Percentiles rank a stretch among this genome's conserved stretches.
phyloP scores from a whole-genome alignment of 176 grass and related monocot species.

The Bolboschoenus planiculmis region DNA sequence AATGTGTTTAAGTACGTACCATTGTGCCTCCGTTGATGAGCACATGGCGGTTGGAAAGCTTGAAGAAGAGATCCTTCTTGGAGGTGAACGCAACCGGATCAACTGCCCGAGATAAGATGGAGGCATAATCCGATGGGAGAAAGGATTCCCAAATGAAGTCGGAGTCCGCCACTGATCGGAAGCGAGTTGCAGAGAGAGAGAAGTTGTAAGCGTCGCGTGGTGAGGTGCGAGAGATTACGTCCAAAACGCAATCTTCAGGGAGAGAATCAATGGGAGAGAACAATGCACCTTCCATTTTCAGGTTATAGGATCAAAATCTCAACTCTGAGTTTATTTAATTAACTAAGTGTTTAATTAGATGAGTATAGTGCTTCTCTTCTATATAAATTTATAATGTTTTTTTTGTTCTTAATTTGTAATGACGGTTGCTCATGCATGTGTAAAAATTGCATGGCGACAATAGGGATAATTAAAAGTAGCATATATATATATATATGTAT shows the following conservation, averaged over 20 bases:
- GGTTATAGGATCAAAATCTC: neutral
- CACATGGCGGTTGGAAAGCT: slow-evolving; percentile 43
- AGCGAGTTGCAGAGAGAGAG: slow-evolving; percentile 38
- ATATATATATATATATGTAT: too few species aligned
- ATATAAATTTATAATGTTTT: too few species aligned
- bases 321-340: neutral
- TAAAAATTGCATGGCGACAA: too few species aligned
- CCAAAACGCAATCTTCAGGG: slow-evolving; percentile 57
- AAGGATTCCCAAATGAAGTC: slow-evolving; percentile 52
- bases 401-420: too few species aligned
- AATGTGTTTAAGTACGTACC: slow-evolving; percentile 1
- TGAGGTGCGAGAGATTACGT: slow-evolving; percentile 52
- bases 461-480: too few species aligned
- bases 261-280: slow-evolving; percentile 38
- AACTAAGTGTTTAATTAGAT: too few species aligned
- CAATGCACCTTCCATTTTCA: too few species aligned
- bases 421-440: too few species aligned
- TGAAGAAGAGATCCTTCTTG: slow-evolving; percentile 65
- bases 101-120: slow-evolving; percentile 38
- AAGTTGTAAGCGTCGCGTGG: slow-evolving; percentile 43
- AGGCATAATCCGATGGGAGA: slow-evolving; percentile 42
- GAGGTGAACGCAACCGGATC: neutral
- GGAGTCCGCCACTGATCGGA: slow-evolving; percentile 44
- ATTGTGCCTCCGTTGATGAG: slow-evolving; percentile 63
- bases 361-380: too few species aligned